Conservation (phyloP, 768 basidiomycete genomes). For the Russula sp. region DNA sequence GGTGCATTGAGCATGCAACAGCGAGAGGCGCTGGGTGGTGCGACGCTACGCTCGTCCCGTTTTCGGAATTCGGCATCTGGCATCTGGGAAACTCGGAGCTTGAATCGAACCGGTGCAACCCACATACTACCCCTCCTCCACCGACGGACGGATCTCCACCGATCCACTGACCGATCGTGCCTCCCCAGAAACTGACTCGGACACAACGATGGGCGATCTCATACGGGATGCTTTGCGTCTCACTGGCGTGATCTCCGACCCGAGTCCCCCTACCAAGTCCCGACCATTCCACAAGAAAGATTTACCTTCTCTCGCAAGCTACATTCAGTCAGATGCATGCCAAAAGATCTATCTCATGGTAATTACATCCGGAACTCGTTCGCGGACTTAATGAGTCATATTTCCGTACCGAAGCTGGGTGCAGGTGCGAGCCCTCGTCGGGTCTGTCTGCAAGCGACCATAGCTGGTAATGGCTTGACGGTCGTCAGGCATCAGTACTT, state of each 20-base stretch:
- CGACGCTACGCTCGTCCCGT: no score
- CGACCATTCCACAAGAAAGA: slow-evolving; percentile 15
- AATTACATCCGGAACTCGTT: background rate
- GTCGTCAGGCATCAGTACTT: slow-evolving; percentile 58
- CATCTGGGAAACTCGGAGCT: no score
- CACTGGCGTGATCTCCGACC: background rate
- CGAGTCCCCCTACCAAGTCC: background rate
- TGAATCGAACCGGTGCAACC: no score
- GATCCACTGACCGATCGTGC: no score
- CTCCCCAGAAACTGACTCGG: no score
- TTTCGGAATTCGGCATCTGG: no score
- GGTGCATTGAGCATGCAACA: no score
- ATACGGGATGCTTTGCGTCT: background rate
- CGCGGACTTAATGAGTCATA: background rate
- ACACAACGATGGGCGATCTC: slow-evolving; percentile 9
- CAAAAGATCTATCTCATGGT: slow-evolving; percentile 29
- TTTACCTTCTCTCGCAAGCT: slow-evolving; percentile 25
- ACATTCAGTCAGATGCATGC: slow-evolving; percentile 28
- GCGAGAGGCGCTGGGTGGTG: no score
- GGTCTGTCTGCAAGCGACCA: background rate
- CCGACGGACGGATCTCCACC: no score
- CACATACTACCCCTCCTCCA: no score
- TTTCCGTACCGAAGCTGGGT: slow-evolving; percentile 10
- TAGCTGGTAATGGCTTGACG: background rate
- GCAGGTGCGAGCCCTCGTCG: slow-evolving; percentile 13